Percentiles rank a stretch among this genome's conserved stretches.
Conservation (phyloP, 805 yeast species). For the Sugiyamaella marilandica region DNA sequence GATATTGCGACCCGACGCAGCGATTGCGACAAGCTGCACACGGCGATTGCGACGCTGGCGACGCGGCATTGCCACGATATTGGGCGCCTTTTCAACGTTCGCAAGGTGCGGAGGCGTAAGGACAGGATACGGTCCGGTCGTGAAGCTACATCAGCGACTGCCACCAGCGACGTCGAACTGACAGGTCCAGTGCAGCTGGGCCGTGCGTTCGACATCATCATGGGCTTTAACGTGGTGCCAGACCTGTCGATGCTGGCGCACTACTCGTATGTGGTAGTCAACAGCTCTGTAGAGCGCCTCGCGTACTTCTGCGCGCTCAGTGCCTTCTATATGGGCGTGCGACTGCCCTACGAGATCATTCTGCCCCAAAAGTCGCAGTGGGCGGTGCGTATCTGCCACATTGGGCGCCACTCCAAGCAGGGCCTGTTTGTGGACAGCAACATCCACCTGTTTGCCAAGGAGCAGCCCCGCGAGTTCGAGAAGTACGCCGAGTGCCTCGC, state of each 20-base stretch:
- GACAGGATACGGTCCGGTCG: not conserved
- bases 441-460: slow-evolving; percentile 27
- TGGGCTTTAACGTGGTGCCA: slow-evolving; percentile 31
- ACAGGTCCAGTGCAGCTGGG: not conserved
- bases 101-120: slow-evolving; percentile 11
- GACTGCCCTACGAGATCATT: slow-evolving; percentile 28
- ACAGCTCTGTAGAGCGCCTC: slow-evolving; percentile 32
- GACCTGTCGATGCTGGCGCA: slow-evolving; percentile 28
- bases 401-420: slow-evolving; percentile 9
- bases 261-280: slow-evolving; percentile 28
- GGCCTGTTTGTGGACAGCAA: slow-evolving; percentile 15
- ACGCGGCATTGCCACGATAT: slow-evolving; percentile 11
- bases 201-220: slow-evolving; percentile 25
- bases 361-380: slow-evolving; percentile 27
- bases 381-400: slow-evolving; percentile 22
- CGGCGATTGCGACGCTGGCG: not conserved
- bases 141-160: not conserved
- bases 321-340: slow-evolving; percentile 30
- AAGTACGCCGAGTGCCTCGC: slow-evolving; percentile 29
- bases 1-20: not conserved
- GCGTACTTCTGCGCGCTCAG: slow-evolving; percentile 28
- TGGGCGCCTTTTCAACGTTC: slow-evolving; percentile 17
- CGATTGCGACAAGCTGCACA: not conserved
- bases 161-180: not conserved
- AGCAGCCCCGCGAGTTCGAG: slow-evolving; percentile 29